Conservation (phyloP, 1,284 basidiomycete species). For the Cryptococcus sp. region DNA sequence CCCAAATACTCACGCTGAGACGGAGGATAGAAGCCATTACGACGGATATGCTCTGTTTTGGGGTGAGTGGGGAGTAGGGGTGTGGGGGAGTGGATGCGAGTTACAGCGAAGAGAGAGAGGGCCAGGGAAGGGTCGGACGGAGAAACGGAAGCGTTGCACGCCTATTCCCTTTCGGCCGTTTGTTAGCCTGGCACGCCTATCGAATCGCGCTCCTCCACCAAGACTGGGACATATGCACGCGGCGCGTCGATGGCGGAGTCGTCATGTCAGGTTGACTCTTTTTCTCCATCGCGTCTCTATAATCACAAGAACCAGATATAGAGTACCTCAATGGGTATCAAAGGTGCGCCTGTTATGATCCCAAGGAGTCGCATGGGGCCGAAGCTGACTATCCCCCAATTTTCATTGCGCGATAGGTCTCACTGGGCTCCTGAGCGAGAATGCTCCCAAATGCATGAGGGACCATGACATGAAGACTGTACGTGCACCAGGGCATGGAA, state of each 20-base stretch:
- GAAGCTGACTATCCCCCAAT: background rate
- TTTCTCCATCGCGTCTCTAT: background rate
- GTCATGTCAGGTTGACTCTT: background rate
- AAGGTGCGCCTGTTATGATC: conserved; percentile 24
- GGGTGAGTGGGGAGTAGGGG: conserved; percentile 22
- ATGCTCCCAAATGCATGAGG: conserved; percentile 81
- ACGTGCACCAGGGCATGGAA: conserved; percentile 84
- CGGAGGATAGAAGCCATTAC: conserved; percentile 47
- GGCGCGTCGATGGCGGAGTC: conserved; percentile 3
- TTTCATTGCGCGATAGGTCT: conserved; percentile 57
- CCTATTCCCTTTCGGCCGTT: too few species aligned
- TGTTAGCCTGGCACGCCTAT: background rate
- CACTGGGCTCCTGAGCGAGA: conserved; percentile 80
- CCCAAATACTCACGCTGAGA: conserved; percentile 31
- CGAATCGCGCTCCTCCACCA: too few species aligned
- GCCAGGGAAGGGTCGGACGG: conserved; percentile 1
- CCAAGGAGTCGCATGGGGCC: background rate
- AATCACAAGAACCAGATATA: too few species aligned
- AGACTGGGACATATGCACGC: background rate
- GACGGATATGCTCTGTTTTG: conserved; percentile 20
- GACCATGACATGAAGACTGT: conserved; percentile 92
- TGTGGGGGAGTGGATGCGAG: background rate
- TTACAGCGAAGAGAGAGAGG: background rate
- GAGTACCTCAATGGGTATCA: conserved; percentile 39
- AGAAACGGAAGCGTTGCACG: background rate